phyloP scores from a whole-genome alignment of 192 early-diverging fungal species.

The Coemansia sp. region DNA sequence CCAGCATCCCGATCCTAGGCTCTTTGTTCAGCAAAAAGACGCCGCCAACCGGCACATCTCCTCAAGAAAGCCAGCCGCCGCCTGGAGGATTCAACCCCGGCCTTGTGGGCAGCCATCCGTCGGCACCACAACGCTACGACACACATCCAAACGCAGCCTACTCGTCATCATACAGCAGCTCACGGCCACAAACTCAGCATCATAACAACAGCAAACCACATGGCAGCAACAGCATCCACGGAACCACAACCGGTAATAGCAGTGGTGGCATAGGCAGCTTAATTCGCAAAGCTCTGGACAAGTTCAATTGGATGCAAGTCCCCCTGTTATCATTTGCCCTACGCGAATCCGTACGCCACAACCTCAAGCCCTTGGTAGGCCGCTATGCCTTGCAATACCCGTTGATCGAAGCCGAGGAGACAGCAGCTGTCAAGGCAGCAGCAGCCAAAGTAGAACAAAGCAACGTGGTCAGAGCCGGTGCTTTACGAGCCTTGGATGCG shows the following conservation, averaged over 20 bases:
- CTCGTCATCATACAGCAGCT: background rate
- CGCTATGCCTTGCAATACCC: slow-evolving; percentile 49
- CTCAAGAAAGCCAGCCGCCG: background rate
- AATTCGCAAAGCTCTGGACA: slow-evolving; percentile 1
- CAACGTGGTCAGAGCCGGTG: slow-evolving; percentile 30
- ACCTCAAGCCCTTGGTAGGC: slow-evolving; percentile 32
- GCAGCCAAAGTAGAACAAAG: slow-evolving; percentile 11
- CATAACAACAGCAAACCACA: background rate
- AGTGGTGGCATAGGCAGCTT: background rate
- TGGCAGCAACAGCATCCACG: background rate
- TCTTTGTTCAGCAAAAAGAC: slow-evolving; percentile 38
- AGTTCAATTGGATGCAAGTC: slow-evolving; percentile 14
- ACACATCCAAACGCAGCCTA: background rate
- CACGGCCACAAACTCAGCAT: background rate
- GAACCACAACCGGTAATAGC: background rate
- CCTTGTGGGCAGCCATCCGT: slow-evolving; percentile 1
- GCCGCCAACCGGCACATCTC: background rate
- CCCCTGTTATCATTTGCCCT: slow-evolving; percentile 25
- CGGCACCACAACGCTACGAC: slow-evolving; percentile 13
- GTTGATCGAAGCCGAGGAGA: slow-evolving; percentile 42
- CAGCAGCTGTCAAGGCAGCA: slow-evolving; percentile 8
- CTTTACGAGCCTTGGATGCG: slow-evolving; percentile 28
- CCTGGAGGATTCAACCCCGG: slow-evolving; percentile 8
- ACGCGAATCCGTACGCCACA: slow-evolving; percentile 19
- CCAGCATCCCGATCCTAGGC: slow-evolving; percentile 44